These are phyloP conservation scores for Carallia brachiata DNA, from an alignment of 345 rosid species.

Conservation along the genomic window DNA sequence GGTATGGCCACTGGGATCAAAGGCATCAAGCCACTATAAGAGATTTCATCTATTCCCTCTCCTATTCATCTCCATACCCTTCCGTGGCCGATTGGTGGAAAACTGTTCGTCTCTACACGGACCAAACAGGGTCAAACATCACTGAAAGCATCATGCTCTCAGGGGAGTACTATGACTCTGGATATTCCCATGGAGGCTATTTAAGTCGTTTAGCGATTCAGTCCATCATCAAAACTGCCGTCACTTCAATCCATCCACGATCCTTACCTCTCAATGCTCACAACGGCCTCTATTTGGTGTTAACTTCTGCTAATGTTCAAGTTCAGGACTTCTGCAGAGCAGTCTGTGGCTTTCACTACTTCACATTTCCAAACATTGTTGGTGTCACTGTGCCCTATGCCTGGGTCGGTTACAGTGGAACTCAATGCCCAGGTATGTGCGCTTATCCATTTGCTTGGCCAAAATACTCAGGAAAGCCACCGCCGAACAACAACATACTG, in stretches of 20 bases:
- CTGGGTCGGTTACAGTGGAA: constrained; percentile 59
- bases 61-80: constrained; percentile 49
- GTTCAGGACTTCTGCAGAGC: constrained; percentile 71
- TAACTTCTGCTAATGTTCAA: constrained; percentile 49
- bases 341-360: constrained; percentile 66
- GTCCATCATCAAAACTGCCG: constrained; percentile 45
- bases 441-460: constrained; percentile 68
- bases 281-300: constrained; percentile 50
- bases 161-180: constrained; percentile 42
- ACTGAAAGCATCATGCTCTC: constrained; percentile 37
- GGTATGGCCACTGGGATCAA: constrained; percentile 65
- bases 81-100: constrained; percentile 68
- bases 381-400: constrained; percentile 60
- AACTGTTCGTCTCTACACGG: constrained; percentile 52
- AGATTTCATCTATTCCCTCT: constrained; percentile 57
- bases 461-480: constrained; percentile 38
- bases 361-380: constrained; percentile 52
- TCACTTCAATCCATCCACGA: constrained; percentile 18
- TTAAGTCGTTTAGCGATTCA: constrained; percentile 52
- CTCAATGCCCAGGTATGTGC: constrained; percentile 54
- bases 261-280: constrained; percentile 47
- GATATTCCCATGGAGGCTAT: constrained; percentile 50
- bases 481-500: constrained; percentile 38
- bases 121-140: constrained; percentile 63
- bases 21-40: constrained; percentile 48